Conservation (phyloP, 2,329 filamentous ascomycete species). For the Calonectria pseudoturangicola region DNA sequence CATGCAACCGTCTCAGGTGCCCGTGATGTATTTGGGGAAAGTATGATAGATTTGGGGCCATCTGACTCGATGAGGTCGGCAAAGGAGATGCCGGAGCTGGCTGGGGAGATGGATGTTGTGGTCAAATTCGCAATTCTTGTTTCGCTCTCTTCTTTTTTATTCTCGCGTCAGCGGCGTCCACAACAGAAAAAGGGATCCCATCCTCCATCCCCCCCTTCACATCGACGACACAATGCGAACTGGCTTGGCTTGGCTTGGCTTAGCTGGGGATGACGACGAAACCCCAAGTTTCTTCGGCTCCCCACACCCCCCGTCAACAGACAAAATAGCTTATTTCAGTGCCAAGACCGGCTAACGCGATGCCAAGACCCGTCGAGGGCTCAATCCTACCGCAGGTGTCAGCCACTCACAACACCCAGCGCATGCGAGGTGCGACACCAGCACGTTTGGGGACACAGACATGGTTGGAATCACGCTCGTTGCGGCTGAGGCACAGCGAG, state of each 20-base stretch:
- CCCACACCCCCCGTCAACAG: neutral
- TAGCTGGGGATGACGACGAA: too few relatives aligned
- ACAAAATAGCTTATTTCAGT: conserved; percentile 16
- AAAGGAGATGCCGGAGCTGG: neutral
- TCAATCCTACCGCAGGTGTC: neutral
- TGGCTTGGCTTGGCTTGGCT: too few relatives aligned
- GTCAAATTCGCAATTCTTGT: too few relatives aligned
- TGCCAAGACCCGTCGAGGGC: conserved; percentile 13
- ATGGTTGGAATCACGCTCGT: neutral
- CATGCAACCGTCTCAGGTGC: neutral
- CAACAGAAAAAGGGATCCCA: too few relatives aligned
- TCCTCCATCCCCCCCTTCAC: too few relatives aligned
- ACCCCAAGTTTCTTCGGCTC: neutral
- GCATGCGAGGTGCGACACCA: neutral
- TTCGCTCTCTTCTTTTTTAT: too few relatives aligned
- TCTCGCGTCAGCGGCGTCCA: too few relatives aligned
- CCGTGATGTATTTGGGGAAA: conserved; percentile 11
- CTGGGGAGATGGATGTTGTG: too few relatives aligned
- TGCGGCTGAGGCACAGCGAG: neutral
- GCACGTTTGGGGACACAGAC: neutral
- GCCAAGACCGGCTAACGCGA: conserved; percentile 18
- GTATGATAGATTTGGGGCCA: neutral
- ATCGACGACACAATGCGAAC: too few relatives aligned
- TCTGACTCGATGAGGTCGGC: neutral
- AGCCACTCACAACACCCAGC: neutral